Base-by-base conservation (phyloP, 1,284 basidiomycete genomes). In the Caloboletus firmus region DNA sequence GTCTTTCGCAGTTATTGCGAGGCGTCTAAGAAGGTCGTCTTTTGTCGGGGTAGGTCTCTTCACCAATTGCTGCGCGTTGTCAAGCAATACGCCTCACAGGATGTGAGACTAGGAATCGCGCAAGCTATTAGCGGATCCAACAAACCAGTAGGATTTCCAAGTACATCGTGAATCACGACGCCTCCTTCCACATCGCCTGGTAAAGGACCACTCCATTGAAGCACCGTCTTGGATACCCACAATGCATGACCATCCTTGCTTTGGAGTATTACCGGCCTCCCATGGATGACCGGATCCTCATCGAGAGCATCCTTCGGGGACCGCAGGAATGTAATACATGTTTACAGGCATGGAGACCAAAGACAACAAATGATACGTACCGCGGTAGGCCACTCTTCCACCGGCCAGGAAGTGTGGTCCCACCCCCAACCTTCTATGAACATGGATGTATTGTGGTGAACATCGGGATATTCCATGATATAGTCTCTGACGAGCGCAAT, bases 211-310 rank as follows among this genome's bases (percentile, higher is more conserved):
- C 89, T 83, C 5, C 71, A 63, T 46, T 80, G 72, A 6, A 95
- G 72, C 2, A 87, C 79, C 43, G 69, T 75, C 17, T 75, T 71
- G 17, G 90, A 93, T 6, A 94, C 84, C 94, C 94, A 97, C 5
- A 91, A 75, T 0, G 92, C 93, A 71, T 96, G 94, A 8, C 89
- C 87, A 68, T 97, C 94, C 59, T 95, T 91, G 67, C 91, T 85
- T 61, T 89, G 84, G 15, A 95, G 77, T 11, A 88, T 76, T 45
- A 95, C 83, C 0, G 82, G 84, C 18, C 89, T 79, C 17, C 84
- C 87, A 49, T 74, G 72, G 24, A 95, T 76, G 12, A 88, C 62
- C 5, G 83, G 80, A 56, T 93, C 89, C 2, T 70, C 70, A 34
- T 93, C 91, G 2, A 95, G 74, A 62, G 89, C 87, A 5, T 77